A percentile compares a stretch with the other conserved stretches of the same genome.
These are phyloP conservation scores for Entamoeba invadens DNA, from an alignment of 208 protist species.

Conservation along the genomic window DNA sequence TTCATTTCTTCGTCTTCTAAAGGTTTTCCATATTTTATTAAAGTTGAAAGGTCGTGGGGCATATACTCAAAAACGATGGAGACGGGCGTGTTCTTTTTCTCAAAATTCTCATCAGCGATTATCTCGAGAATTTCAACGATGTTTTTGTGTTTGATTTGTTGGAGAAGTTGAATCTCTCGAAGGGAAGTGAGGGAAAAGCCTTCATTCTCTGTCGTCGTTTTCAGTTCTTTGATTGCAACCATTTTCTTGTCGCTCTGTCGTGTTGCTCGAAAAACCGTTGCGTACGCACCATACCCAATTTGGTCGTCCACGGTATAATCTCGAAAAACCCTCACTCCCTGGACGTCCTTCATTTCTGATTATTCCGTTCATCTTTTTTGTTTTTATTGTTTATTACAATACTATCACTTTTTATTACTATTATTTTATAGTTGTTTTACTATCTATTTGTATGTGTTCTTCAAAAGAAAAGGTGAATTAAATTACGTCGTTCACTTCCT, in stretches of 20 bases:
- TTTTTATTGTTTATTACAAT: no score
- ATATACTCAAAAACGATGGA: conserved; percentile 60
- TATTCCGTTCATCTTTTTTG: no score
- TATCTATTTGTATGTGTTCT: no score
- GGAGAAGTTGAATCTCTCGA: conserved; percentile 85
- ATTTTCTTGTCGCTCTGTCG: conserved; percentile 43
- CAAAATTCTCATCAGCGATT: conserved; percentile 61
- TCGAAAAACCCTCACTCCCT: no score
- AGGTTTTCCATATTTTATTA: conserved; percentile 47
- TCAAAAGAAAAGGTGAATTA: no score
- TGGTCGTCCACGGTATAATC: no score
- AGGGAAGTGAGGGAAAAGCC: conserved; percentile 84
- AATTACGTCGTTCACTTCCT: no score
- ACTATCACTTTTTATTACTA: no score
- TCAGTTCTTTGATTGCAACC: conserved; percentile 83
- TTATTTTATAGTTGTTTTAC: no score
- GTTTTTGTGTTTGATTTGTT: conserved; percentile 84
- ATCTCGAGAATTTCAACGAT: conserved; percentile 65
- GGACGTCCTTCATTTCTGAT: no score
- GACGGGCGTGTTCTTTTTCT: conserved; percentile 45
- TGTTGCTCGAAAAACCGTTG: conserved; percentile 5
- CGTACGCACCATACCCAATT: neutral
- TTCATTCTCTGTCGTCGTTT: conserved; percentile 76
- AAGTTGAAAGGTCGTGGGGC: conserved; percentile 58
- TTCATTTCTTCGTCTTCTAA: conserved; percentile 41